Evolutionary conservation across 257 asterid genomes (phyloP).

Genomic region (Galeopsis tetrahit): DNA sequence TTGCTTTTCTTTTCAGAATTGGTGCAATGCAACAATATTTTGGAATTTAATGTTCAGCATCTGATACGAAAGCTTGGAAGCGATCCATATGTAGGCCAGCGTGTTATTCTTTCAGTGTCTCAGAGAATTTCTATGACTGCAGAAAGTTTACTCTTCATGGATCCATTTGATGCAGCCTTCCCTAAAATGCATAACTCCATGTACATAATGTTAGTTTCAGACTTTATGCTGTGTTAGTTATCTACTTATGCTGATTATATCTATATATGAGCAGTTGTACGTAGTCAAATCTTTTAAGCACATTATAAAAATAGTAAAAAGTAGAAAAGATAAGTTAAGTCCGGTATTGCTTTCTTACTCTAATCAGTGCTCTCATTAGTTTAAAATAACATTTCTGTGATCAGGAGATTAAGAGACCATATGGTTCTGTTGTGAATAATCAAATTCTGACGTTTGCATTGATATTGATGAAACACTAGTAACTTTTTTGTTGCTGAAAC

Average conservation of each 20-base stretch:
- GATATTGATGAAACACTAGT: constrained; percentile 10
- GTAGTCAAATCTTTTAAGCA: constrained; percentile 3
- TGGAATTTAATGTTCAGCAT: constrained; percentile 72
- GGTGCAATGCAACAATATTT: constrained; percentile 41
- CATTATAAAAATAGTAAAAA: not conserved
- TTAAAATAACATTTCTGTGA: not conserved
- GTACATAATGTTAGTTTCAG: constrained; percentile 72
- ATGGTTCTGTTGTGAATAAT: constrained; percentile 13
- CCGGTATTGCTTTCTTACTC: not conserved
- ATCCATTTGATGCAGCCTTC: constrained; percentile 80
- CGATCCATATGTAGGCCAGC: constrained; percentile 81
- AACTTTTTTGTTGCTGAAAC: not conserved
- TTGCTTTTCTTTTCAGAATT: constrained; percentile 44
- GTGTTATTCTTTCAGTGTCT: constrained; percentile 71
- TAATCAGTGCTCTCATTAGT: not conserved
- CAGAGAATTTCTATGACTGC: constrained; percentile 79
- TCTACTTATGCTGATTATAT: not conserved
- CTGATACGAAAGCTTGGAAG: constrained; percentile 87
- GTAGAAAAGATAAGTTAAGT: not conserved
- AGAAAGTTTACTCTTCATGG: constrained; percentile 86
- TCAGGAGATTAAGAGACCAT: not conserved
- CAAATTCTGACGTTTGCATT: not conserved
- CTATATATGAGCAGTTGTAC: not conserved
- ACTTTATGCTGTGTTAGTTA: not conserved
- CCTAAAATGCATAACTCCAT: constrained; percentile 71